Evolutionary conservation across 371 early-diverging fungal species (phyloP).

Genomic region (Rhizopus stolonifer): DNA sequence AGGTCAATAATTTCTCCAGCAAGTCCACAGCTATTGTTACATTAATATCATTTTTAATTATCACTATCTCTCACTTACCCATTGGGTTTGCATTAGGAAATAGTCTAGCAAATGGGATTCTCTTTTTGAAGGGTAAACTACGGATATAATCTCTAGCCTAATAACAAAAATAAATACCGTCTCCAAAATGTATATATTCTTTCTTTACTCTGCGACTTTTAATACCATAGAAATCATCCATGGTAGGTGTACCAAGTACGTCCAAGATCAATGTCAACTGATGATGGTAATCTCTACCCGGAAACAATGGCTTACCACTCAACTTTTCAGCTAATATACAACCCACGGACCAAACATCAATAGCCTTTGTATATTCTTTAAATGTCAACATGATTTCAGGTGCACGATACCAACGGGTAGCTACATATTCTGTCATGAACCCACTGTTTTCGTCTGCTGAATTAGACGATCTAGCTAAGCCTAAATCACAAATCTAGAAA

Average conservation of each 20-base stretch:
- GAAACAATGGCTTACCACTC: conserved; percentile 87
- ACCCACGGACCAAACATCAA: conserved; percentile 98
- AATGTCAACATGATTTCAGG: conserved; percentile 98
- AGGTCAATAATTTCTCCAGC: conserved; percentile 89
- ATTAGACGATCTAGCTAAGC: conserved; percentile 89
- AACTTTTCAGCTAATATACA: conserved; percentile 97
- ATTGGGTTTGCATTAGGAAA: conserved; percentile 83
- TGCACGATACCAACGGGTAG: conserved; percentile 98
- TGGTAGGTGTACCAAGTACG: conserved; percentile 96
- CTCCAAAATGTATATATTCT: neutral
- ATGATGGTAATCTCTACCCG: conserved; percentile 91
- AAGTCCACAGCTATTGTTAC: conserved; percentile 81
- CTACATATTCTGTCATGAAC: conserved; percentile 97
- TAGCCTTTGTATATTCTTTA: conserved; percentile 93
- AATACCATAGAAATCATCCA: conserved; percentile 83
- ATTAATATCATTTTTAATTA: neutral
- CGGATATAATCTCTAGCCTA: conserved; percentile 92
- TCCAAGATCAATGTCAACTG: conserved; percentile 97
- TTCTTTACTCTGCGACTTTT: conserved; percentile 65
- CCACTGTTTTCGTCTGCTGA: conserved; percentile 86
- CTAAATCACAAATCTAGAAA: conserved; percentile 88
- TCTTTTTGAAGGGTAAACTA: conserved; percentile 84
- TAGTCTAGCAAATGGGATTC: conserved; percentile 78
- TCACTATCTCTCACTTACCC: conserved; percentile 24
- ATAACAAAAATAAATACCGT: neutral